Evolutionary conservation across 805 yeast species (phyloP), one percentile per base, ranked within the genome.

Genomic region (Candida easanensis): DNA sequence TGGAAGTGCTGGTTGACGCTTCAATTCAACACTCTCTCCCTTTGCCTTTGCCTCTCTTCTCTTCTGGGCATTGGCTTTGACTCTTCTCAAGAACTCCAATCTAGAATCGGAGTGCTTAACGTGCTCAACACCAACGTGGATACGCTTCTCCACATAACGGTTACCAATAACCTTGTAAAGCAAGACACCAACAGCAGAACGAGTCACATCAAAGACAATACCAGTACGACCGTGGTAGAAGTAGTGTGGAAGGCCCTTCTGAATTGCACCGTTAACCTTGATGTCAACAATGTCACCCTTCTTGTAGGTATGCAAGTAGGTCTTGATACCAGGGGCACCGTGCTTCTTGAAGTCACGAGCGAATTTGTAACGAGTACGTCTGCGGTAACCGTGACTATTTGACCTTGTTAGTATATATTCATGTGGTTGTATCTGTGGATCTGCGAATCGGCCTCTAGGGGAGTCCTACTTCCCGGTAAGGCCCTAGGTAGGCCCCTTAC

Each of bases 181-280:
- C 66, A 91, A 84, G 63, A 91, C 90, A 82, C 98, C 98, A 56
- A 91, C 97, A 52, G 98, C 77, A 55, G 95, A 78, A 82, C 89
- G 90, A 83, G 98, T 90, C 61, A 91, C 95, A 81, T 91, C 91
- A 95, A 81, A 91, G 59, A 91, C 83, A 63, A 89, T 85, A 80
- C 98, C 98, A 60, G 98, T 91, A 82, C 88, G 89, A 75, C 98
- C 98, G 80, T 91, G 97, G 96, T 91, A 91, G 84, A 78, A 88
- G 80, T 91, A 91, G 87, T 87, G 96, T 70, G 99, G 98, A 95
- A 91, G 85, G 83, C 97, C 97, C 84, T 90, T 89, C 73, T 90
- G 97, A 79, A 89, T 80, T 61, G 98, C 80, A 80, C 96, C 97
- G 71, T 91, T 91, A 72, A 91, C 98, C 78, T 87, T 90, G 80